phyloP scores from a whole-genome alignment of 495 filamentous ascomycete species.

The Penicillium longicatenatum region DNA sequence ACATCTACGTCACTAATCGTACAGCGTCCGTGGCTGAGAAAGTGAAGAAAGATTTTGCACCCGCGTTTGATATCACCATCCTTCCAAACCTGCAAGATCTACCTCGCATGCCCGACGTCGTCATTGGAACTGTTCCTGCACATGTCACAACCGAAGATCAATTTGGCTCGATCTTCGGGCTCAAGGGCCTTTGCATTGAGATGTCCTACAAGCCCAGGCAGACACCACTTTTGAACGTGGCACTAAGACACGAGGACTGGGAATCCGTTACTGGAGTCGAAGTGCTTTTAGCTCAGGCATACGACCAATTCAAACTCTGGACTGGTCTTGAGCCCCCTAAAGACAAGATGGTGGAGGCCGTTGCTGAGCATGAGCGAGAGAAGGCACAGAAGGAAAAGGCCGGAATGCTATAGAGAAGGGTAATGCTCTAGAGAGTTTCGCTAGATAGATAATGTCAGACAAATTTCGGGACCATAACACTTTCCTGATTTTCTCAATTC shows the following conservation, averaged over 20 bases:
- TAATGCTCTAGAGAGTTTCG: neutral
- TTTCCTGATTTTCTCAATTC: neutral
- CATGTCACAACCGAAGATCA: conserved; percentile 20
- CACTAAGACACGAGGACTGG: conserved; percentile 57
- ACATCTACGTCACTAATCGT: conserved; percentile 65
- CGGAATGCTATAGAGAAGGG: neutral
- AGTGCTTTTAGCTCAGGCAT: conserved; percentile 69
- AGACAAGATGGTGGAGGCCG: conserved; percentile 15
- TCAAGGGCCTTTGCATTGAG: conserved; percentile 31
- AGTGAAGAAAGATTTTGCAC: conserved; percentile 60
- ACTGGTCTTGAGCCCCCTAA: conserved; percentile 48
- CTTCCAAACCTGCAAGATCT: conserved; percentile 8
- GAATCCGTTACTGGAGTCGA: conserved; percentile 68
- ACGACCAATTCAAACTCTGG: conserved; percentile 72
- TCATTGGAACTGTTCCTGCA: conserved; percentile 31
- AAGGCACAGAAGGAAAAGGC: neutral
- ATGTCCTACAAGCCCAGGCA: conserved; percentile 66
- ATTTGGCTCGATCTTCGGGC: conserved; percentile 22
- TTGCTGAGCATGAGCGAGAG: conserved; percentile 15
- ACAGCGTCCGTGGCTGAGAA: conserved; percentile 52
- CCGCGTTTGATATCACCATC: conserved; percentile 12
- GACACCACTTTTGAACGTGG: conserved; percentile 58
- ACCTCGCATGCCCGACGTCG: conserved; percentile 19
- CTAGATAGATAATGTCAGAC: neutral
- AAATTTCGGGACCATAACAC: neutral